Evolutionary conservation across 805 yeast genomes (phyloP), one percentile per base, ranked within the genome.

Genomic region (Metschnikowia colocasiae): DNA sequence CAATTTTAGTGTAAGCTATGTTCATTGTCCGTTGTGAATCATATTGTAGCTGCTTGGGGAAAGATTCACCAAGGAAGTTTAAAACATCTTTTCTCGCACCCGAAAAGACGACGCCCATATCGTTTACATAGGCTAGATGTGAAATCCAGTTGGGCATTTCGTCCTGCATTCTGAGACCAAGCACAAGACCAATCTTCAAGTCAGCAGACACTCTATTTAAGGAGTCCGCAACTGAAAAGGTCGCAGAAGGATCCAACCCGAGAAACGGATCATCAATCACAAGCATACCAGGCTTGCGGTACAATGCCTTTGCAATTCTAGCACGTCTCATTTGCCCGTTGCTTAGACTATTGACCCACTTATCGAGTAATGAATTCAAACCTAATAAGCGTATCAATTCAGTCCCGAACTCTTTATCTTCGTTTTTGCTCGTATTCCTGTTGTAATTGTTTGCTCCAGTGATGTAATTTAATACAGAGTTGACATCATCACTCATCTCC

Each of bases 241-340:
- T 71, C 10, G 95, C 91, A 1, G 64, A 60, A 0, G 96, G 94
- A 59, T 92, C 99, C 15, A 92, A 71, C 0, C 98, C 99, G 34
- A 94, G 64, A 57, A 90, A 92, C 8, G 97, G 97, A 58, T 94
- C 98, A 63, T 94, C 98, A 16, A 92, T 74, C 4, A 92, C 61
- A 45, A 90, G 66, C 26, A 90, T 54, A 37, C 73, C 69, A 0
- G 97, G 96, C 29, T 77, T 68, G 38, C 73, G 70, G 46, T 88
- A 74, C 36, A 94, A 57, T 0, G 90, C 81, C 50, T 79, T 76
- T 0, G 97, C 98, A 23, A 94, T 68, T 51, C 97, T 75, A 0
- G 97, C 96, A 43, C 99, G 73, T 56, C 99, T 75, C 62, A 87
- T 82, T 64, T 94, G 99, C 0, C 99, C 99, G 63, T 94, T 94